Evolutionary conservation across 225 moss, liverwort and hornwort genomes (phyloP).

Genomic region (Physcomitrellopsis africana): DNA sequence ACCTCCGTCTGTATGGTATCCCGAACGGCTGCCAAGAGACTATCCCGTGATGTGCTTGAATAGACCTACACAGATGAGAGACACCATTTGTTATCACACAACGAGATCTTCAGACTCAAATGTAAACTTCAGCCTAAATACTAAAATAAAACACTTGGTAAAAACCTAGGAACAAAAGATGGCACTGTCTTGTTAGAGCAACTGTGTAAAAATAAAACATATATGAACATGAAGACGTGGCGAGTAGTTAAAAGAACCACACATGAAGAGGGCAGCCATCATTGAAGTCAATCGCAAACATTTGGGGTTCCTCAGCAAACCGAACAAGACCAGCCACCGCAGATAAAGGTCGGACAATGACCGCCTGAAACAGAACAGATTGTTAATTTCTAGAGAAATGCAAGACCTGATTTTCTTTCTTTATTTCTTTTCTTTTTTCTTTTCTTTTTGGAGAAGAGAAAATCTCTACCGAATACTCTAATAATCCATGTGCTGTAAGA

Average conservation of each 20-base stretch:
- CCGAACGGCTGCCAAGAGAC: constrained; percentile 78
- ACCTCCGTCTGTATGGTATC: constrained; percentile 83
- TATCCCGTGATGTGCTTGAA: constrained; percentile 88
- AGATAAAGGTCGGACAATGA: constrained; percentile 86
- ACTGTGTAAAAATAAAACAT: not conserved
- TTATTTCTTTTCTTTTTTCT: too few relatives aligned
- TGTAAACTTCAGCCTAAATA: too few relatives aligned
- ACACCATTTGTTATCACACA: not conserved
- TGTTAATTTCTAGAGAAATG: constrained; percentile 17
- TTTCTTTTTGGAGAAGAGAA: not conserved
- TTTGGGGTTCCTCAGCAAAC: constrained; percentile 92
- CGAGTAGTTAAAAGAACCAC: constrained; percentile 14
- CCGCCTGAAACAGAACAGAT: constrained; percentile 67
- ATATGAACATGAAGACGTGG: not conserved
- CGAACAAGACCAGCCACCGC: constrained; percentile 73
- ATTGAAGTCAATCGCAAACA: constrained; percentile 84
- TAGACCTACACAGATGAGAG: constrained; percentile 59
- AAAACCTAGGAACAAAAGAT: not conserved
- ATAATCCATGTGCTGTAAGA: constrained; percentile 5
- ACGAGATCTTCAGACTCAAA: not conserved
- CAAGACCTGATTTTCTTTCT: too few relatives aligned
- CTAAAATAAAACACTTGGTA: too few relatives aligned
- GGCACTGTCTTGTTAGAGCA: not conserved
- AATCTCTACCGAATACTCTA: constrained; percentile 17
- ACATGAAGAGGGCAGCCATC: constrained; percentile 92